Evolutionary conservation across 2,329 filamentous ascomycete species (phyloP), one percentile per base, ranked within the genome.

Genomic region (Pezicula carpinea): DNA sequence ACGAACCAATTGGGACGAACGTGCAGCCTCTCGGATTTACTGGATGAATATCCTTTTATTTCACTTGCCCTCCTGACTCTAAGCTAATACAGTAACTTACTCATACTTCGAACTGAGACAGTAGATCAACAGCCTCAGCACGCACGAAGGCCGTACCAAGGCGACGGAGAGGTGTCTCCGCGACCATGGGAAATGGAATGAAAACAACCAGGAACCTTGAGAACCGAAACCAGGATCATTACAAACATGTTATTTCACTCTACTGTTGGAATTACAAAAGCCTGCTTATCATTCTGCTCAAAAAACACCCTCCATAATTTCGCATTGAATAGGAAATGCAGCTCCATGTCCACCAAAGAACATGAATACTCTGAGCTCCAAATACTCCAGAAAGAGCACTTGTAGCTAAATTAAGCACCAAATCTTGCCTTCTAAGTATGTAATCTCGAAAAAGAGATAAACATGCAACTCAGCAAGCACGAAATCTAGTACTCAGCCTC

Each of bases 401-500:
- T 54, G 51, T 51, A 49, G 53, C 52, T 48, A 53, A 53, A 53
- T 58, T 51, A 59, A 55, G 47, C 55, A 46, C 50, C 53, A 60
- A 55, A 63, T 59, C 48, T 53, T 49, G 42, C 53, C 49, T 50
- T 53, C 53, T 47, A 57, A 57, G 49, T 60, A 61, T 62, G 56
- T 50, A 48, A 59, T 55, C 55, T 49, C 56, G 53, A 47, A 55
- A 47, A 55, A 38, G 53, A 60, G 58, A 55, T 54, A 47, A 54
- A 55, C 48, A 61, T 51, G 47, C 44, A 47, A 47, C 47, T 53
- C 22, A 53, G 50, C 21, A 52, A 44, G 51, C 44, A 42, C 41
- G 48, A 29, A 29, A 26, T 49, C 43, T 57, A 59, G 49, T 59
- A 60, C 45, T 96, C 92, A 58, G 88, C 87, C 74, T 95, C 90